Evolutionary conservation across 805 yeast genomes (phyloP).

Genomic region (Candida vaughaniae): DNA sequence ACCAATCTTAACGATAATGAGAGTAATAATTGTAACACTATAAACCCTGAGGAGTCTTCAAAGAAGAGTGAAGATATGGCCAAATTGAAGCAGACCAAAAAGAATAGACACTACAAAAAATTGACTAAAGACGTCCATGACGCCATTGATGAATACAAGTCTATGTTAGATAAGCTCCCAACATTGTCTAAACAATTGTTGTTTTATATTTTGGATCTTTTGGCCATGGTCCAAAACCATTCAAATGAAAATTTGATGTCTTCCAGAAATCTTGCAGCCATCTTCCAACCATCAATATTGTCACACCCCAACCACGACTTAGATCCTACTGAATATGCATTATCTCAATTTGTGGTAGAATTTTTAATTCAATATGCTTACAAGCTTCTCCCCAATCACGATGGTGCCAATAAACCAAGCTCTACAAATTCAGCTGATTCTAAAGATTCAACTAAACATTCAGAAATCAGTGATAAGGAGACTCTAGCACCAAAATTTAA

Average conservation of each 20-base stretch:
- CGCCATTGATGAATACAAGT: slow-evolving; percentile 71
- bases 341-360: slow-evolving; percentile 83
- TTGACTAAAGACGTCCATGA: slow-evolving; percentile 63
- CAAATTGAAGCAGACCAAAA: slow-evolving; percentile 18
- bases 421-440: neutral
- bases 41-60: neutral
- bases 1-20: slow-evolving; percentile 7
- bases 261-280: slow-evolving; percentile 88
- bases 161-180: slow-evolving; percentile 68
- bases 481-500: slow-evolving; percentile 10
- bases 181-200: slow-evolving; percentile 76
- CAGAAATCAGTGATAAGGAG: neutral
- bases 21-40: slow-evolving; percentile 1
- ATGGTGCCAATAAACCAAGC: slow-evolving; percentile 4
- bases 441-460: neutral
- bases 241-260: slow-evolving; percentile 85
- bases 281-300: slow-evolving; percentile 93
- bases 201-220: slow-evolving; percentile 80
- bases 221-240: slow-evolving; percentile 80
- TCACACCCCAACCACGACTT: slow-evolving; percentile 92
- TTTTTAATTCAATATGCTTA: slow-evolving; percentile 85
- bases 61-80: slow-evolving; percentile 5
- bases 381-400: slow-evolving; percentile 61
- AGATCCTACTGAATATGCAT: slow-evolving; percentile 87
- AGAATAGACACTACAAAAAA: slow-evolving; percentile 52